Evolutionary conservation across 2,329 filamentous ascomycete genomes (phyloP).

Genomic region (Hypoxylon sp.): DNA sequence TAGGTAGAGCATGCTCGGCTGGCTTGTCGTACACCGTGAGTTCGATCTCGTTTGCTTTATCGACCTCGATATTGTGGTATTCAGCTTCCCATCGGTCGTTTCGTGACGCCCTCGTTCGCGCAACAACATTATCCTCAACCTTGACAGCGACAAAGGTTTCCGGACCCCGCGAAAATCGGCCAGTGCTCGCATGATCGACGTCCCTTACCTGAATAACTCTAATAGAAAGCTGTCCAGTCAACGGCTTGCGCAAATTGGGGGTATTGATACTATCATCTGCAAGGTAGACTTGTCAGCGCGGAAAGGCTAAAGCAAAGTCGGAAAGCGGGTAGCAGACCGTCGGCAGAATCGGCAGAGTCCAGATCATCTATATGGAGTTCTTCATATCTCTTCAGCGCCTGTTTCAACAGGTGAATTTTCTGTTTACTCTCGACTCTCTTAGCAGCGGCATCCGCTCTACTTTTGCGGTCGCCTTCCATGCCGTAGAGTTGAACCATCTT

Average conservation of each 20-base stretch:
- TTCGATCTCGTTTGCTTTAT: constrained; percentile 99
- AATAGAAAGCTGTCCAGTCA: constrained; percentile 90
- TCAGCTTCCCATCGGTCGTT: constrained; percentile 95
- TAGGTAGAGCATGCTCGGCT: constrained; percentile 89
- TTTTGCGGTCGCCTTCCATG: constrained; percentile 97
- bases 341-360: constrained; percentile 81
- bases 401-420: constrained; percentile 95
- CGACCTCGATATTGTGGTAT: constrained; percentile 91
- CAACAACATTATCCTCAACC: constrained; percentile 93
- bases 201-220: constrained; percentile 91
- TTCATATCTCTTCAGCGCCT: constrained; percentile 96
- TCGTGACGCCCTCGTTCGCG: constrained; percentile 85
- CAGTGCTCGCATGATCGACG: constrained; percentile 90
- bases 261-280: constrained; percentile 96
- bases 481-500: constrained; percentile 99
- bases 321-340: constrained; percentile 72
- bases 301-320: neutral
- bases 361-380: constrained; percentile 92
- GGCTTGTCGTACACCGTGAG: constrained; percentile 98
- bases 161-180: constrained; percentile 88
- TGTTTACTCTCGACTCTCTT: constrained; percentile 95
- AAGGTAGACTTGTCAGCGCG: constrained; percentile 36
- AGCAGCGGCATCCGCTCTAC: constrained; percentile 90
- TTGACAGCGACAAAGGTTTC: constrained; percentile 98
- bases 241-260: constrained; percentile 94